Evolutionary conservation across 345 rosid species (phyloP), one percentile per base, ranked within the genome.

Genomic region (Eucalyptus leucophloia): DNA sequence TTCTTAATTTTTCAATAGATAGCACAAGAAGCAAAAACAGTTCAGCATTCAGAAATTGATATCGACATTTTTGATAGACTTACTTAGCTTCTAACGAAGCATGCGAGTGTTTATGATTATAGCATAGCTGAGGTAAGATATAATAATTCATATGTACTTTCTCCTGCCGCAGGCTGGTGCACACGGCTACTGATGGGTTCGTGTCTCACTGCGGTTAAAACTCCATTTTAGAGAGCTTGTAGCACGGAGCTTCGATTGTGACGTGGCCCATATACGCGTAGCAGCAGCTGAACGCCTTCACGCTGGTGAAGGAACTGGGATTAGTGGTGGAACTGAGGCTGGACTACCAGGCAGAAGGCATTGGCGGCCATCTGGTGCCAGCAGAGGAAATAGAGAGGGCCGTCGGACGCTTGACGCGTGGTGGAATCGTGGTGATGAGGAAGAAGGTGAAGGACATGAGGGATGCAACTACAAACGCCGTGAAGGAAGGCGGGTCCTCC

Each of bases 171-270:
- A 37, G 72, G 91, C n/a, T 86, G 77, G 90, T 90, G 6, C 94
- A 93, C 80, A 67, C 67, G 10, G 89, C 95, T 3, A 88, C 91
- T 40, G 92, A 92, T 86, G 95, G 91, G 26, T 94, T 94, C 42
- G 91, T 95, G 24, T 93, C 95, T 18, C 95, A 95, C n/a, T 65
- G 91, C 14, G 94, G 96, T 7, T 93, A 93, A 95, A 95, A 95
- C 91, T 93, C 94, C 0, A 54, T 89, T 30, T 32, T 92, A 5
- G 94, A 94, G 93, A 94, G 94, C 86, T 86, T 95, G 81, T 91
- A 93, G 94, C 90, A 58, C 60, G 94, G 95, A 6, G 93, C 90
- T 24, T 93, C 94, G 13, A 91, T 91, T 5, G 91, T 88, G 11
- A 91, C 95, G 34, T 94, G 91, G 95, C 95, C 95, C 13, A 58